These are phyloP conservation scores for Xylaria sp. DNA, from an alignment of 2,329 filamentous ascomycete genomes.

Conservation along the genomic window DNA sequence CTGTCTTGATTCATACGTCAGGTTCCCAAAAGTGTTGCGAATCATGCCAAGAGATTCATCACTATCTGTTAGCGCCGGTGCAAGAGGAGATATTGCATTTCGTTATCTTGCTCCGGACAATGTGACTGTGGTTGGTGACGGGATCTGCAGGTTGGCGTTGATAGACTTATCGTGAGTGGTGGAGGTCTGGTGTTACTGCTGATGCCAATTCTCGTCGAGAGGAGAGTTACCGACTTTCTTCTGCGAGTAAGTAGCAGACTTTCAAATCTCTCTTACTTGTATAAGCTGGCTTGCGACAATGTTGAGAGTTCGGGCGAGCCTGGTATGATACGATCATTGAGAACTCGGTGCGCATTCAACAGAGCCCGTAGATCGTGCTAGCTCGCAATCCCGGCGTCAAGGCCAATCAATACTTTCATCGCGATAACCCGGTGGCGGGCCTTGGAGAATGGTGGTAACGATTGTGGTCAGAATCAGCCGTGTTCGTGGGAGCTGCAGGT, in stretches of 20 bases:
- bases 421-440: constrained; percentile 25
- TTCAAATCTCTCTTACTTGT: constrained; percentile 24
- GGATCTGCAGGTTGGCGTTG: constrained; percentile 26
- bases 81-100: constrained; percentile 26
- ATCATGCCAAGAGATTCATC: constrained; percentile 17
- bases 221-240: constrained; percentile 10
- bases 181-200: background rate
- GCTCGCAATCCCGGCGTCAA: constrained; percentile 27
- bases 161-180: constrained; percentile 26
- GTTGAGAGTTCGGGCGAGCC: constrained; percentile 25
- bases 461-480: constrained; percentile 25
- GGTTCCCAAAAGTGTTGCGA: constrained; percentile 22
- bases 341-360: constrained; percentile 5
- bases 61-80: constrained; percentile 23
- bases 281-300: constrained; percentile 26
- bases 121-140: constrained; percentile 24
- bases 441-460: constrained; percentile 28
- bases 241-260: constrained; percentile 19
- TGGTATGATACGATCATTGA: background rate
- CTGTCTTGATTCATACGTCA: constrained; percentile 24
- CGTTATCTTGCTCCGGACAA: constrained; percentile 23
- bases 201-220: background rate
- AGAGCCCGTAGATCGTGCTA: constrained; percentile 28
- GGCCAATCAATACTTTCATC: constrained; percentile 24
- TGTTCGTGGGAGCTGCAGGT: background rate